Conservation (phyloP, 2,329 filamentous ascomycete species). For the Neonectria faginata region DNA sequence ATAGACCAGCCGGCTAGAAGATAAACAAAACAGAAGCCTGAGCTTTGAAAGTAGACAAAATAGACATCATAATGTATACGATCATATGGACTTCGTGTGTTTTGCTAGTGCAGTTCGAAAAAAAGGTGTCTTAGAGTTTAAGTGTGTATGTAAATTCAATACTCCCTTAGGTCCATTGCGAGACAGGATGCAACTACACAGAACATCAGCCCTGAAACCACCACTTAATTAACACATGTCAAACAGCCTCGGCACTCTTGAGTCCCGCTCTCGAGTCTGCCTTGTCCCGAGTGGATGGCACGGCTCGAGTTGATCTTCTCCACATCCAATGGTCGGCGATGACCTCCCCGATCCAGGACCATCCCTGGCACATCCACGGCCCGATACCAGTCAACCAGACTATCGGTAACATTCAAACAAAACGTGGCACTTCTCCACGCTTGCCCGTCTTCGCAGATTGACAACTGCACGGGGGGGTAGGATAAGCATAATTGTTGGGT, state of each 20-base stretch:
- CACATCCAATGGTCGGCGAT: background rate
- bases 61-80: background rate
- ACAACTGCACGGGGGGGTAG: background rate
- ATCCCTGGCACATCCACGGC: background rate
- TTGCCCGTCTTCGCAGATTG: background rate
- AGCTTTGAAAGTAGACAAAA: background rate
- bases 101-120: background rate
- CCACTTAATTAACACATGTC: background rate
- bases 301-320: background rate
- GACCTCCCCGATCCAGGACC: background rate
- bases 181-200: background rate
- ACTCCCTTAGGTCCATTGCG: background rate
- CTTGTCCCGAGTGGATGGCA: background rate
- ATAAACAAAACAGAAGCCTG: background rate
- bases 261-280: background rate
- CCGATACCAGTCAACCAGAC: background rate
- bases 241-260: background rate
- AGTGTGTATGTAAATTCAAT: background rate
- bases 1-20: background rate
- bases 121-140: background rate
- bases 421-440: slow-evolving; percentile 1
- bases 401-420: background rate
- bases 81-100: background rate
- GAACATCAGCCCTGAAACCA: background rate
- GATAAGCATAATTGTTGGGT: background rate